Percentiles rank a stretch among this genome's conserved stretches.
These are phyloP conservation scores for Candida khao-thaluensis DNA, from an alignment of 805 yeast genomes.

Conservation along the genomic window DNA sequence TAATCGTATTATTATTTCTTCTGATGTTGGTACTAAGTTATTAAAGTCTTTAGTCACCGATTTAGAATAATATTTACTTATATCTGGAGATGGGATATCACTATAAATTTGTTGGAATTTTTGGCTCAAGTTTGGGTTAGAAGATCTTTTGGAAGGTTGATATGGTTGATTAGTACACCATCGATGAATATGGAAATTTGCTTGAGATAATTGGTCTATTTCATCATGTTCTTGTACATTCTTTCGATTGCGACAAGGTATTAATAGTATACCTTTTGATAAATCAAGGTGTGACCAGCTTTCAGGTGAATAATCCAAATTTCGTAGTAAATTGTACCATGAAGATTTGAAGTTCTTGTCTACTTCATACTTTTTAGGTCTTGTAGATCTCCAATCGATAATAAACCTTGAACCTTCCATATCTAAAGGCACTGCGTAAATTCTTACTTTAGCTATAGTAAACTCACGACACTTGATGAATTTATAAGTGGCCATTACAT, in stretches of 20 bases:
- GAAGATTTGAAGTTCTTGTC: constrained; percentile 25
- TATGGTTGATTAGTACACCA: constrained; percentile 20
- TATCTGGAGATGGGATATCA: constrained; percentile 29
- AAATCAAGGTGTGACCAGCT: constrained; percentile 9
- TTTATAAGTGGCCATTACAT: constrained; percentile 46
- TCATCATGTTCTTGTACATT: no score
- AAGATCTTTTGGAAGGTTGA: background rate
- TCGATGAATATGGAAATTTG: constrained; percentile 31
- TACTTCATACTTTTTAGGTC: constrained; percentile 30
- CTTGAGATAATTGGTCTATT: constrained; percentile 5
- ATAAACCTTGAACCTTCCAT: constrained; percentile 31
- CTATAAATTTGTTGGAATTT: constrained; percentile 35
- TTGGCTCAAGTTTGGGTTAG: constrained; percentile 10
- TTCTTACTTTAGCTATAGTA: constrained; percentile 33
- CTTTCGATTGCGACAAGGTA: constrained; percentile 3
- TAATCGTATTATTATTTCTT: constrained; percentile 19
- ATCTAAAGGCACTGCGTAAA: constrained; percentile 52
- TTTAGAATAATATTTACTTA: constrained; percentile 17
- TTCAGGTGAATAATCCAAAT: constrained; percentile 40
- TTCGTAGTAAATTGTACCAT: constrained; percentile 36
- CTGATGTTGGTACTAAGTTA: constrained; percentile 14
- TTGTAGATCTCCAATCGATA: constrained; percentile 31
- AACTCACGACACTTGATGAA: constrained; percentile 15
- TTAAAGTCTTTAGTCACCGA: constrained; percentile 1
- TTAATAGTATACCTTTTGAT: constrained; percentile 1